A percentile compares a stretch with the other conserved stretches of the same genome.
These are phyloP conservation scores for Globomyces pollinis-pini DNA, from an alignment of 192 early-diverging fungal genomes.

Conservation along the genomic window DNA sequence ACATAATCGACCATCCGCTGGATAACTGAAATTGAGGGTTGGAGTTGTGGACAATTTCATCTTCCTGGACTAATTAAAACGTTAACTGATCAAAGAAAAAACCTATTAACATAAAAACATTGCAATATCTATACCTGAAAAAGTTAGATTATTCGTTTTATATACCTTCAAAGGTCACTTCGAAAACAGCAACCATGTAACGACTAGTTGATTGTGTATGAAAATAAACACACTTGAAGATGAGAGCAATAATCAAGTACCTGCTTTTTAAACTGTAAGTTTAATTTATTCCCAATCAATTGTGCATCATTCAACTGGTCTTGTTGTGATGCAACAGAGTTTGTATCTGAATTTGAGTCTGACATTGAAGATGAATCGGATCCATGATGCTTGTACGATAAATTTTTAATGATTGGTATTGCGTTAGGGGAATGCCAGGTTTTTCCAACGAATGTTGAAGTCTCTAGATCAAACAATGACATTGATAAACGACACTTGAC, in stretches of 20 bases:
- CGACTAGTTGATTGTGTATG: slow-evolving; percentile 23
- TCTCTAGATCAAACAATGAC: slow-evolving; percentile 21
- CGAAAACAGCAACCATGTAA: slow-evolving; percentile 23
- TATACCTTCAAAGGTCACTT: slow-evolving; percentile 19
- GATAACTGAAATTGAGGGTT: slow-evolving; percentile 15
- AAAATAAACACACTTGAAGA: slow-evolving; percentile 22
- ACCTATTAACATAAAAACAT: no score
- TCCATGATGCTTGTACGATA: no score
- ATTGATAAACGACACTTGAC: not conserved
- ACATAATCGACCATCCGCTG: slow-evolving; percentile 40
- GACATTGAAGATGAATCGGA: no score
- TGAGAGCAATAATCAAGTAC: slow-evolving; percentile 11
- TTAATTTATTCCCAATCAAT: slow-evolving; percentile 19
- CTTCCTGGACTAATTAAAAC: no score
- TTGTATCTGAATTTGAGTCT: not conserved
- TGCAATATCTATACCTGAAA: no score
- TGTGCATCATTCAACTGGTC: slow-evolving; percentile 12
- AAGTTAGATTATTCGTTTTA: not conserved
- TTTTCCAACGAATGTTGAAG: slow-evolving; percentile 16
- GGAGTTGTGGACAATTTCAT: not conserved
- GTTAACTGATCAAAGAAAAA: no score
- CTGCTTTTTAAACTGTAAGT: slow-evolving; percentile 15
- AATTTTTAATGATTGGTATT: not conserved
- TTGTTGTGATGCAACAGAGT: not conserved
- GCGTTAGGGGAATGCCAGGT: slow-evolving; percentile 16